Conservation (phyloP, 139 green algal genomes). For the Micractinium sp. region DNA sequence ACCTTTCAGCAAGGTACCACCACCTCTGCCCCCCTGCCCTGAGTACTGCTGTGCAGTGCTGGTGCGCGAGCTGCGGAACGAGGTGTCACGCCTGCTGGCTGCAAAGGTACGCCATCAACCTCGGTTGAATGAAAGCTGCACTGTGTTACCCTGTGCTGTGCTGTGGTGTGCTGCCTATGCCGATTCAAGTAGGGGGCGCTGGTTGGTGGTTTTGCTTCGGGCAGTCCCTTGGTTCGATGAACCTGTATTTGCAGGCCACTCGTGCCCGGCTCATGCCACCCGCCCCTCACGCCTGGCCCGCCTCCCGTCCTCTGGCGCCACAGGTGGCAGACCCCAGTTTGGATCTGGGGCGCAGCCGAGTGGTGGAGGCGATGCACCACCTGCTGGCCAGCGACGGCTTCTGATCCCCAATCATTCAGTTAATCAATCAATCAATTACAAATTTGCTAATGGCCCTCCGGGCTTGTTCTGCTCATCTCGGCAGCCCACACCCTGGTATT, state of each 20-base stretch:
- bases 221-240: neutral
- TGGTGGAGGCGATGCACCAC: constrained; percentile 65
- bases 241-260: neutral
- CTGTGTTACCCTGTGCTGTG: neutral
- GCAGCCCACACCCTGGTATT: too few relatives aligned
- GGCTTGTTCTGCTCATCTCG: too few relatives aligned
- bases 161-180: neutral
- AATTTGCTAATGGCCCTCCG: too few relatives aligned
- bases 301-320: neutral
- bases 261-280: neutral
- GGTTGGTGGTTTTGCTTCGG: neutral
- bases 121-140: neutral
- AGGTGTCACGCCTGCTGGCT: constrained; percentile 72
- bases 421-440: too few relatives aligned
- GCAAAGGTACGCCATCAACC: constrained; percentile 62
- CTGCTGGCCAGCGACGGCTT: constrained; percentile 81
- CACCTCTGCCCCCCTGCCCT: neutral
- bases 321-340: constrained; percentile 58
- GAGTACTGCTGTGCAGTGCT: constrained; percentile 52
- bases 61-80: constrained; percentile 73
- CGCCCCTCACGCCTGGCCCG: neutral
- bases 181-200: neutral
- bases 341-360: constrained; percentile 55
- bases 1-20: neutral
- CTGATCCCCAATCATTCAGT: constrained; percentile 44